A percentile compares a stretch with the other conserved stretches of the same genome.
phyloP scores from a whole-genome alignment of 768 basidiomycete species.

The Porphyrellus cyaneotinctus region DNA sequence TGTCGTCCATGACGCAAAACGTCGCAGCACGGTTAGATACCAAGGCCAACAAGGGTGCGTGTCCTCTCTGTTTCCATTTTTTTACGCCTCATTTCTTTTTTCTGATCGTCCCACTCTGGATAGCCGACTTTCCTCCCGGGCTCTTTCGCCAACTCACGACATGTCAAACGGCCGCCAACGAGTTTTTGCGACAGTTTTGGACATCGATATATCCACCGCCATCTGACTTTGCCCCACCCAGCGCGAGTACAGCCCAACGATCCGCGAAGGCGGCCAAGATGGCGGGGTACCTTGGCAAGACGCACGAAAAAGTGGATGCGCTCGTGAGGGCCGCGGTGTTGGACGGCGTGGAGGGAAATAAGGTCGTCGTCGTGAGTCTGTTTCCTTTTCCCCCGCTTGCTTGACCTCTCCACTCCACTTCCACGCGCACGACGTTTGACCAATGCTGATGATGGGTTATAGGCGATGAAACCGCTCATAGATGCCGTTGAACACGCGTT shows the following conservation, averaged over 20 bases:
- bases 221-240: slow-evolving; percentile 49
- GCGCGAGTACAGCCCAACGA: slow-evolving; percentile 61
- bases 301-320: slow-evolving; percentile 75
- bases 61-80: neutral
- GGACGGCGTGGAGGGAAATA: slow-evolving; percentile 56
- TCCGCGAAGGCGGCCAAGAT: slow-evolving; percentile 82
- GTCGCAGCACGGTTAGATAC: slow-evolving; percentile 58
- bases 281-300: slow-evolving; percentile 76
- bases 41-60: slow-evolving; percentile 57
- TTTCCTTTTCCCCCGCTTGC: neutral
- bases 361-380: slow-evolving; percentile 59
- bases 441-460: neutral
- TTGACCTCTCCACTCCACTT: no score
- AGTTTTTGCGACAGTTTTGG: slow-evolving; percentile 97
- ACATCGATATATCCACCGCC: slow-evolving; percentile 75
- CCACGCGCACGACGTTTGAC: no score
- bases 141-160: slow-evolving; percentile 82
- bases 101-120: neutral
- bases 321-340: slow-evolving; percentile 61
- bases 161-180: slow-evolving; percentile 90
- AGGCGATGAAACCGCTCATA: slow-evolving; percentile 77
- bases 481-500: slow-evolving; percentile 73
- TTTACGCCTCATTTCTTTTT: neutral
- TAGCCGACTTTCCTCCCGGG: slow-evolving; percentile 77
- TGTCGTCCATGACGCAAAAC: slow-evolving; percentile 60